Evolutionary conservation across 1,284 basidiomycete genomes (phyloP), one percentile per base, ranked within the genome.

Genomic region (Malassezia furfur): DNA sequence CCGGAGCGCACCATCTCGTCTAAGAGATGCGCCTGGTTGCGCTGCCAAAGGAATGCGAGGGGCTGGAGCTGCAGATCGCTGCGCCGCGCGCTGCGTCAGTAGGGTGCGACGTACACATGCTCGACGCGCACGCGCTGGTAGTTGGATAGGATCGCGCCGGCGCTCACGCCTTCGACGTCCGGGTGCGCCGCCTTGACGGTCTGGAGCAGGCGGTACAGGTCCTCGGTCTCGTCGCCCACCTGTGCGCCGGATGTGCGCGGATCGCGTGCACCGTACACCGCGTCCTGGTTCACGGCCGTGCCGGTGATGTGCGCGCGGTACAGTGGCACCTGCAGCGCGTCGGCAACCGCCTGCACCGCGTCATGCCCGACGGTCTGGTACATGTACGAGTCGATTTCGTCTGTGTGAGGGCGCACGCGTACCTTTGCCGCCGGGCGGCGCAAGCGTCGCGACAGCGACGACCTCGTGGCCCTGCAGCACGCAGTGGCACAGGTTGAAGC

Each of bases 331-430:
- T 83, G 84, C 63, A 98, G 79, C 1, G 93, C 88, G 50, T 81
- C 78, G 9, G 90, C 90, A 52, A 98, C 85, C 48, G 87, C 80
- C 50, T 90, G 84, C 46, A 98, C 85, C 5, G 89, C 88, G 62
- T 91, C 88, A 71, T 96, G 93, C 0, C 91, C 94, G 35, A 98
- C 91, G 7, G 93, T 96, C 54, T 99, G 94, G 75, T 96, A 99
- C 77, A 99, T 82, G 78, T 93, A 98, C 41, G 93, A 96, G 77
- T 99, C 93, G 67, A 96, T 83, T 79, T 99, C 94, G 79, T 96
- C 94, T 94, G 75, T 25, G 38, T 25, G 14, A 47, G 47, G 14
- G 5, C 35, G 12, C 12, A 32, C 17, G 34, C 46, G 31, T 22
- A 58, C 46, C 44, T 35, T 87, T 87, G 65, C 88, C 91, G 43